Base-by-base conservation (phyloP, 371 early-diverging fungal genomes). In the Cladochytrium tenue region DNA sequence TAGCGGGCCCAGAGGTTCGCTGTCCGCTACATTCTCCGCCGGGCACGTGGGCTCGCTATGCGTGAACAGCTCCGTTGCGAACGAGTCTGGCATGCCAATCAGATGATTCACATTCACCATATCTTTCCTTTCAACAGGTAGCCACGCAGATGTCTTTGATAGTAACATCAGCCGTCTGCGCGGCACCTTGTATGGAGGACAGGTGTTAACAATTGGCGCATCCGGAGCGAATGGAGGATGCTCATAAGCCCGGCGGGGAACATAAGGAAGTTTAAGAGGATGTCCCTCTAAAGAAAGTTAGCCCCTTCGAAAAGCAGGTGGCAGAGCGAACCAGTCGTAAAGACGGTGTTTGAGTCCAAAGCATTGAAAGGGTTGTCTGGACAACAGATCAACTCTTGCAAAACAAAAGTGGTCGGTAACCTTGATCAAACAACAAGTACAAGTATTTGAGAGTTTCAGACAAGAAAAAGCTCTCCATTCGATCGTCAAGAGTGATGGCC, bases 381-480 rank as follows among this genome's bases (percentile, higher is more conserved):
- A 17, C 3, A 32, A 7, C 35, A 1, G n/a, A n/a, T n/a, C n/a
- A n/a, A n/a, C n/a, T 52, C 28, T 32, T 32, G n/a, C 34, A 57
- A 27, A 27, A 50, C 1, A 32, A 58, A 52, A n/a, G 33, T 53
- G 17, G 35, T 13, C 13, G 5, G 5, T 51, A 27, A 76, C 78
- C 82, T 68, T 68, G 62, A 60, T 95, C 95, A 81, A 95, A 95
- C 27, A 97, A 78, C 27, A 97, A 72, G 66, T 90, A 95, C 17
- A 97, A 81, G 69, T 97, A 97, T 68, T 97, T 97, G 53, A 95
- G 78, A 1, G 97, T 94, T 76, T 97, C 96, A 60, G 93, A 92
- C n/a, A 97, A 71, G 50, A 93, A 84, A 75, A 95, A 97, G 65
- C 93, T 93, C 66, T 96, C 96, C 95, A 97, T 96, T 1, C 97